Evolutionary conservation across 257 asterid species (phyloP).

Genomic region (Verbena officinalis): DNA sequence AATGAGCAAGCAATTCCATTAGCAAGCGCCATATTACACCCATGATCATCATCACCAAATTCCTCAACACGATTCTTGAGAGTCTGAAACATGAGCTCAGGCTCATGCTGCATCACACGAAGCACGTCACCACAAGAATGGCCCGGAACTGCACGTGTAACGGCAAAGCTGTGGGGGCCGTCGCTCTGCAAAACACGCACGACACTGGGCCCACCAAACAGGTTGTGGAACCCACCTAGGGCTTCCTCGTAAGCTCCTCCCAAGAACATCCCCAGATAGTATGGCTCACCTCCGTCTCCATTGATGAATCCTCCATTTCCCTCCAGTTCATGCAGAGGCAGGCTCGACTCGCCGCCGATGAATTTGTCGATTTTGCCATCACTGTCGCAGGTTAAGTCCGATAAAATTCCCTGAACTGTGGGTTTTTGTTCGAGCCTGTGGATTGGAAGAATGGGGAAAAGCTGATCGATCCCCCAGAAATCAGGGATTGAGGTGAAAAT

Average conservation of each 20-base stretch:
- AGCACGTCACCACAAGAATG: constrained; percentile 81
- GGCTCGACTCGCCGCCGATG: constrained; percentile 91
- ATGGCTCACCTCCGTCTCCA: constrained; percentile 40
- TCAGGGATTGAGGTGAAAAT: constrained; percentile 95
- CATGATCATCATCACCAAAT: constrained; percentile 37
- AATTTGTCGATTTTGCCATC: constrained; percentile 90
- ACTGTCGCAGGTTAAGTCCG: constrained; percentile 93
- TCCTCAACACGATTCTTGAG: constrained; percentile 88
- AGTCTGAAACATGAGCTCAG: constrained; percentile 86
- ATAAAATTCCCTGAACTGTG: constrained; percentile 57
- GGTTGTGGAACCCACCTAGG: constrained; percentile 85
- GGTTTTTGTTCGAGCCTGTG: constrained; percentile 86
- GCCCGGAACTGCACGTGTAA: constrained; percentile 79
- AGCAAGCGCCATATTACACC: constrained; percentile 23
- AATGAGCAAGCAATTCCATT: constrained; percentile 67
- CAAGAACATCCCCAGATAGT: constrained; percentile 87
- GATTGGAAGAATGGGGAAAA: constrained; percentile 88
- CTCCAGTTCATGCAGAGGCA: constrained; percentile 75
- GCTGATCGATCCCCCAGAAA: constrained; percentile 90
- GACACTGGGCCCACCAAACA: constrained; percentile 87
- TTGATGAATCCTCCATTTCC: constrained; percentile 35
- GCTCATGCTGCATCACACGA: constrained; percentile 89
- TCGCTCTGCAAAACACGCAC: constrained; percentile 84
- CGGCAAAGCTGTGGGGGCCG: constrained; percentile 83
- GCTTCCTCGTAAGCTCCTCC: constrained; percentile 99